A percentile compares a stretch with the other conserved stretches of the same genome.
Conservation (phyloP, 306 rosid genomes). For the Styphnolobium japonicum region DNA sequence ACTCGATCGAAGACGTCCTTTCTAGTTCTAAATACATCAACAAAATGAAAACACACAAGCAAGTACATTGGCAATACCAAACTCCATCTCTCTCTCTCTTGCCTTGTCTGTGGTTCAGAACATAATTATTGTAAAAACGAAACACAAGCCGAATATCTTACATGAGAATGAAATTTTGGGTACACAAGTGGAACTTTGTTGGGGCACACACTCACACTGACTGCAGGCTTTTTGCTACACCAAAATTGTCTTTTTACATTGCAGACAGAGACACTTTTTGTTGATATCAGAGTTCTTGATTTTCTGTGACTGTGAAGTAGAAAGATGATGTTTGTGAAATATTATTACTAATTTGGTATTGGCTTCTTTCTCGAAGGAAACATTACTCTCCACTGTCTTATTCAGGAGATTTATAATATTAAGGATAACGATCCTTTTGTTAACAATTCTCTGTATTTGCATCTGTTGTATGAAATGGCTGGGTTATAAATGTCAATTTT, state of each 20-base stretch:
- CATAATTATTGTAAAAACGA: conserved; percentile 9
- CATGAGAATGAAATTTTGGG: conserved; percentile 4
- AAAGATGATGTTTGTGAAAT: background rate
- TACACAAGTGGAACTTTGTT: background rate
- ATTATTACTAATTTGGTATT: background rate
- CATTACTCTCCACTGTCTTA: conserved; percentile 12
- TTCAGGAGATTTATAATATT: conserved; percentile 1
- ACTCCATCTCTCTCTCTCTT: background rate
- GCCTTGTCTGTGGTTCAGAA: background rate
- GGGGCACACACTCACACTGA: background rate
- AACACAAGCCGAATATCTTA: conserved; percentile 11
- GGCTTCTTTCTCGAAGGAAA: background rate
- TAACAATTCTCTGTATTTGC: conserved; percentile 29
- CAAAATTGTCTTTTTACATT: background rate
- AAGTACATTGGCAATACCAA: background rate
- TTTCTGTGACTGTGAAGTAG: background rate
- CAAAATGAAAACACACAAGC: background rate
- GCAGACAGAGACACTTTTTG: background rate
- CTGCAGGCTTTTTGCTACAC: background rate
- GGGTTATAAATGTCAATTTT: conserved; percentile 29
- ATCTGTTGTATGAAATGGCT: background rate
- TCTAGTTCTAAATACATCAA: background rate
- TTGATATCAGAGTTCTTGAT: background rate
- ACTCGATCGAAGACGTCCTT: conserved; percentile 28
- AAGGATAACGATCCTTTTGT: conserved; percentile 17